Conservation (phyloP, 108 stramenopile species). For the Fragilariopsis cylindrus region DNA sequence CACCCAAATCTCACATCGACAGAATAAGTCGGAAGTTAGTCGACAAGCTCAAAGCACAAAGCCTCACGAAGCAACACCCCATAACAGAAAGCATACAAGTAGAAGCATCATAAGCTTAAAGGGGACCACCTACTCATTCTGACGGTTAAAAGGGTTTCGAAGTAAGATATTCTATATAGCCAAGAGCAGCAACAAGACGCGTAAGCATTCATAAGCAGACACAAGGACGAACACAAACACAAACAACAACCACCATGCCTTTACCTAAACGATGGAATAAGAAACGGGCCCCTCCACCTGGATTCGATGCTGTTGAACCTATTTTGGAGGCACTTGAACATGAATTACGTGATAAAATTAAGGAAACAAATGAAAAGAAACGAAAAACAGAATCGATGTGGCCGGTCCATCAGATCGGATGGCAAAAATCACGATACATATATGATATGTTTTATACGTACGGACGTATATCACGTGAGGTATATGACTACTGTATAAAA, state of each 20-base stretch:
- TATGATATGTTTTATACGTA: conserved; percentile 99
- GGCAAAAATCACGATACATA: conserved; percentile 98
- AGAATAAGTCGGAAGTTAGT: too few species aligned
- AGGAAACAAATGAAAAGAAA: conserved; percentile 95
- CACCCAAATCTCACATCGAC: too few species aligned
- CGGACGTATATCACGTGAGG: conserved; percentile 79
- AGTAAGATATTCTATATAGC: too few species aligned
- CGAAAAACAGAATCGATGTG: conserved; percentile 98
- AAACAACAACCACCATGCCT: conserved; percentile 39
- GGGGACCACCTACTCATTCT: too few species aligned
- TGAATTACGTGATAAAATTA: conserved; percentile 97
- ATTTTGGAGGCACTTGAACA: conserved; percentile 95
- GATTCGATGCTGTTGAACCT: conserved; percentile 94
- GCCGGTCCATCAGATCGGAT: conserved; percentile 99
- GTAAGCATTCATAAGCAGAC: too few species aligned
- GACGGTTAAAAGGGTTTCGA: too few species aligned
- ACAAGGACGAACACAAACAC: neutral
- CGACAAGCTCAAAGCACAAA: too few species aligned
- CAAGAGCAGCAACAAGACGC: too few species aligned
- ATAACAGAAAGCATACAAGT: too few species aligned
- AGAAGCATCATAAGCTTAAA: too few species aligned
- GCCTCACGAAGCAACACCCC: too few species aligned
- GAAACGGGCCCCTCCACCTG: conserved; percentile 74
- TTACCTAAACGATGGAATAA: conserved; percentile 64
- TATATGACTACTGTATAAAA: conserved; percentile 97